A percentile compares a stretch with the other conserved stretches of the same genome.
These are phyloP conservation scores for Tanacetum coccineum DNA, from an alignment of 129 eudicot genomes.

Conservation along the genomic window DNA sequence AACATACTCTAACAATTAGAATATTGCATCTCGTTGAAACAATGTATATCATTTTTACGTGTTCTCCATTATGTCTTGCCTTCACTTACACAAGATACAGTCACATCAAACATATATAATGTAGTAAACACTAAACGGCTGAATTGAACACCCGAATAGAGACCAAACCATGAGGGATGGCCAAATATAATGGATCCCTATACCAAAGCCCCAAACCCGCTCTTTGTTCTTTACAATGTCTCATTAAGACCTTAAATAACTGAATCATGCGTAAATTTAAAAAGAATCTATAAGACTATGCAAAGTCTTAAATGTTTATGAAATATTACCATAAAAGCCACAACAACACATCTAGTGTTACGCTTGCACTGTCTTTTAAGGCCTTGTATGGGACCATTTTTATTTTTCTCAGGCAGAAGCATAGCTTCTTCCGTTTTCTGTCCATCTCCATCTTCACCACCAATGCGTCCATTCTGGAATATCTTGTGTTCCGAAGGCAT, in stretches of 20 bases:
- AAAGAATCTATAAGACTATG: constrained; percentile 20
- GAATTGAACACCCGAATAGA: no score
- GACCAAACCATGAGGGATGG: no score
- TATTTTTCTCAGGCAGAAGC: constrained; percentile 34
- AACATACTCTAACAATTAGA: no score
- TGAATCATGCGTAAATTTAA: neutral
- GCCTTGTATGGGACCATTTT: neutral
- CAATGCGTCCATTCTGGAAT: constrained; percentile 41
- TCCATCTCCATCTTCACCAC: constrained; percentile 34
- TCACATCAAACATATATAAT: no score
- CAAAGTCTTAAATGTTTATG: constrained; percentile 18
- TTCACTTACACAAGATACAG: no score
- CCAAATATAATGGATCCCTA: no score
- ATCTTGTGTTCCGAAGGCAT: constrained; percentile 74
- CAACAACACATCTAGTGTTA: constrained; percentile 28
- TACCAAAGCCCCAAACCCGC: no score
- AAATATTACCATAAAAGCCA: constrained; percentile 11
- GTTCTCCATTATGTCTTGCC: no score
- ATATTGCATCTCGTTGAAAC: no score
- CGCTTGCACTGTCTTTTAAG: neutral
- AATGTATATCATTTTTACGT: no score
- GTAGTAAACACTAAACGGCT: no score
- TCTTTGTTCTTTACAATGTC: no score
- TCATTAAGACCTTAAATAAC: neutral
- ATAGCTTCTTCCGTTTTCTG: constrained; percentile 45